Conservation (phyloP, 257 asterid species). For the Lantana camara region DNA sequence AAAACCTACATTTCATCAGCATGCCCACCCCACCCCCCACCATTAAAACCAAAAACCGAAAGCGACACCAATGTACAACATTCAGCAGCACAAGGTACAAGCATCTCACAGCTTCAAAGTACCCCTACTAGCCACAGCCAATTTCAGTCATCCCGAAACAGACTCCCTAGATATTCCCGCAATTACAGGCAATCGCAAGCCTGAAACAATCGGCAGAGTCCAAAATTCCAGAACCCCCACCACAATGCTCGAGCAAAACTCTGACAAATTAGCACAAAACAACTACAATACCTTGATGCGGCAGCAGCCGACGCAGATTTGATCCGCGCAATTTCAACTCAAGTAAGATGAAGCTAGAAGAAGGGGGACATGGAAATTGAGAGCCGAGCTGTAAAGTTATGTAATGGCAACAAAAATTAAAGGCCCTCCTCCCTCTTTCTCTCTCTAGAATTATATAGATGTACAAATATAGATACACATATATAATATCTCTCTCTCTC, state of each 20-base stretch:
- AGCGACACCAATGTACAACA: constrained; percentile 23
- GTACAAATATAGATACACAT: background rate
- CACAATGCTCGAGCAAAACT: background rate
- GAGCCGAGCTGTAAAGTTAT: constrained; percentile 59
- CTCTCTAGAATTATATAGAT: constrained; percentile 40
- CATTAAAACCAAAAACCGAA: constrained; percentile 15
- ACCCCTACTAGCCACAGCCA: constrained; percentile 21
- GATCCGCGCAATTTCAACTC: constrained; percentile 49
- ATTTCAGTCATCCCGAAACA: constrained; percentile 21
- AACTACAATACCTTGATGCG: constrained; percentile 38
- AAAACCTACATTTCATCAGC: constrained; percentile 18
- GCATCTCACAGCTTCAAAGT: constrained; percentile 21
- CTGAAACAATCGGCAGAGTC: background rate
- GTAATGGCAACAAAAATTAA: constrained; percentile 50
- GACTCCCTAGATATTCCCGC: background rate
- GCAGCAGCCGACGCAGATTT: constrained; percentile 44
- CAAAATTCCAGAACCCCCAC: constrained; percentile 26
- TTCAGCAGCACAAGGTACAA: constrained; percentile 26
- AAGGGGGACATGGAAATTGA: constrained; percentile 30
- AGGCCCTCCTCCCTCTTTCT: constrained; percentile 33
- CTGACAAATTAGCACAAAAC: background rate
- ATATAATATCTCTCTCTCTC: no score
- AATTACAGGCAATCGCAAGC: constrained; percentile 8
- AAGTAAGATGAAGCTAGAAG: constrained; percentile 29
- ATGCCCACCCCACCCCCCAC: constrained; percentile 21